These are phyloP conservation scores for Senna siamea DNA, from an alignment of 306 rosid genomes.

Conservation along the genomic window DNA sequence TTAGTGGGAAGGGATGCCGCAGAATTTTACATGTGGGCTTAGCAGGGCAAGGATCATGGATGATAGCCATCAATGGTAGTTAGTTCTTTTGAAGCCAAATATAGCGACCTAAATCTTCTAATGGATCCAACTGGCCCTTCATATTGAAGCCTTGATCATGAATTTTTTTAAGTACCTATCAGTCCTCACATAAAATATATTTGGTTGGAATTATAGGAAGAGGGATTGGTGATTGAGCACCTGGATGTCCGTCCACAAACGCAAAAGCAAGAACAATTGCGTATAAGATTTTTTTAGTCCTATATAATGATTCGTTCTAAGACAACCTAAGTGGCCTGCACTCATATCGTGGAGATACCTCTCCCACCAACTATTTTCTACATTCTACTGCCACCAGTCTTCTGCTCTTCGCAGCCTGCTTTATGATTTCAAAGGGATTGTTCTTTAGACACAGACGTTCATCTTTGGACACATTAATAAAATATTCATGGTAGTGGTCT, in stretches of 20 bases:
- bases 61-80: neutral
- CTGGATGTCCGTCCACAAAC: slow-evolving; percentile 4
- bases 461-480: neutral
- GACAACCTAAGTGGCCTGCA: slow-evolving; percentile 3
- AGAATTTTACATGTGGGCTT: neutral
- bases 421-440: no score
- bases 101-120: neutral
- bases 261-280: slow-evolving; percentile 14
- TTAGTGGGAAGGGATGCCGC: neutral
- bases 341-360: neutral
- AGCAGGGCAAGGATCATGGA: slow-evolving; percentile 8
- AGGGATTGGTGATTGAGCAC: slow-evolving; percentile 17
- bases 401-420: no score
- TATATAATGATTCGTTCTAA: neutral
- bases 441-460: no score
- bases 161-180: neutral
- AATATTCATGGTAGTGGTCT: no score
- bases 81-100: neutral
- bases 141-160: slow-evolving; percentile 15
- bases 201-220: slow-evolving; percentile 17
- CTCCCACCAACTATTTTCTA: neutral
- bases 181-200: slow-evolving; percentile 7
- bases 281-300: neutral
- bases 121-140: neutral
- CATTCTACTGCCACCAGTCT: neutral